Evolutionary conservation across 139 green algal species (phyloP), one percentile per base, ranked within the genome.

Genomic region (Chlamydomonas incerta): DNA sequence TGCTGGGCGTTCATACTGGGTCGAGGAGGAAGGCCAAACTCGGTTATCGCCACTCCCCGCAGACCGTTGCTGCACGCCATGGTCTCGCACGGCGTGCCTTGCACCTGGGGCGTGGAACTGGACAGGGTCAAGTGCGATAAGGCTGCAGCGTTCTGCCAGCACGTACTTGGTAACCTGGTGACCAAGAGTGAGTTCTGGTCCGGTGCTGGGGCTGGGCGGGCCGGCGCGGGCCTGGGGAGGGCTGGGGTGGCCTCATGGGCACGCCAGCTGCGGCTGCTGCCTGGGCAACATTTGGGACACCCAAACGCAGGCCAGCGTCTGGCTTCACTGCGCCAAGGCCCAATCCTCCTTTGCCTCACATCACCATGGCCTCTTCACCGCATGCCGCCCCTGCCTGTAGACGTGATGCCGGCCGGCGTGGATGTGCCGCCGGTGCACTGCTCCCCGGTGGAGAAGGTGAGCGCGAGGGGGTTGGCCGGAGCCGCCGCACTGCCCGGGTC

Each of bases 101-200:
- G 62, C 0, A 83, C 86, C 0, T 93, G 83, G 33, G 96, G 96
- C 62, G 90, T 98, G 0, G 96, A 98, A 66, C 83, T 98, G 0
- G 96, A 98, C 83, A 72, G 62, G 26, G 91, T 98, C 86, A 98
- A 98, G 81, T 94, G 92, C 60, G 83, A 95, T 79, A 98, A 98
- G 84, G 94, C 94, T 0, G 69, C 90, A 1, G 92, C 92, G 0
- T 97, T 98, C 77, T 83, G 94, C 34, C 55, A 33, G 67, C 89
- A 94, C 37, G 87, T 93, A 5, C 33, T 92, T 0, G 58, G 81
- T 0, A 18, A 68, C 47, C 31, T 85, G 26, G 29, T 65, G 14
- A 37, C 24, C 1, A 57, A 75, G 41, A 50, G 79, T 85, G 26
- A 35, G 46, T 55, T 2, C 14, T 50, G 41, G 8, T 5, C 41